phyloP scores from a whole-genome alignment of 805 yeast genomes.

The Kazachstania africana region DNA sequence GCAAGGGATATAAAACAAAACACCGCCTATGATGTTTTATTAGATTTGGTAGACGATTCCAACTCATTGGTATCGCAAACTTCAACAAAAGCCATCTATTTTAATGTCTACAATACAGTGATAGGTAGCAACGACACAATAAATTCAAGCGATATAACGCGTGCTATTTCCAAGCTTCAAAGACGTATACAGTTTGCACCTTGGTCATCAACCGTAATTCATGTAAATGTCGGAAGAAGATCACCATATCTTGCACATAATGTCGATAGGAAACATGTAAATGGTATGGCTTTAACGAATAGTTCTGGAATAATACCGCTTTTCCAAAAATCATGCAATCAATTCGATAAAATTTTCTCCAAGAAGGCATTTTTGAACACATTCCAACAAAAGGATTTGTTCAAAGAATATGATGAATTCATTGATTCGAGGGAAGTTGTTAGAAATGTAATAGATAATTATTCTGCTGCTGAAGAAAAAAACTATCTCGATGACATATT shows the following conservation, averaged over 20 bases:
- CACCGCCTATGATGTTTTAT: slow-evolving; percentile 73
- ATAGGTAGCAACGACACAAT: slow-evolving; percentile 43
- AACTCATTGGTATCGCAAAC: slow-evolving; percentile 54
- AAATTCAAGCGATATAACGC: slow-evolving; percentile 62
- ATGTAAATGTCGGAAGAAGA: slow-evolving; percentile 62
- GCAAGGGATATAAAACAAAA: slow-evolving; percentile 47
- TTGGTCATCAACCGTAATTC: slow-evolving; percentile 72
- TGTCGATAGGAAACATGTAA: slow-evolving; percentile 36
- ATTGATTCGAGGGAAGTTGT: slow-evolving; percentile 68
- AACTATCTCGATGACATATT: slow-evolving; percentile 29
- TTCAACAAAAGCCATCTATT: slow-evolving; percentile 37
- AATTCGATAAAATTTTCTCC: slow-evolving; percentile 69
- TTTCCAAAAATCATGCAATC: slow-evolving; percentile 53
- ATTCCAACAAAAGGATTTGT: slow-evolving; percentile 38
- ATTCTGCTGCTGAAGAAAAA: slow-evolving; percentile 56
- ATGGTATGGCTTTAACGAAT: slow-evolving; percentile 78
- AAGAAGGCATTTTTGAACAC: slow-evolving; percentile 77
- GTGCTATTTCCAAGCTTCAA: slow-evolving; percentile 52
- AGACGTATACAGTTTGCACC: slow-evolving; percentile 68
- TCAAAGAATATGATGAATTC: slow-evolving; percentile 49
- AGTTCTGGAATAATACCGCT: slow-evolving; percentile 63
- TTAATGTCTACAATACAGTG: slow-evolving; percentile 59
- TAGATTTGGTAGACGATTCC: slow-evolving; percentile 71
- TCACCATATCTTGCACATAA: slow-evolving; percentile 39
- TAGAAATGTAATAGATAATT: slow-evolving; percentile 64